A percentile compares a stretch with the other conserved stretches of the same genome.
Evolutionary conservation across 352 stramenopile genomes (phyloP).

Genomic region (Pythium graminicola): DNA sequence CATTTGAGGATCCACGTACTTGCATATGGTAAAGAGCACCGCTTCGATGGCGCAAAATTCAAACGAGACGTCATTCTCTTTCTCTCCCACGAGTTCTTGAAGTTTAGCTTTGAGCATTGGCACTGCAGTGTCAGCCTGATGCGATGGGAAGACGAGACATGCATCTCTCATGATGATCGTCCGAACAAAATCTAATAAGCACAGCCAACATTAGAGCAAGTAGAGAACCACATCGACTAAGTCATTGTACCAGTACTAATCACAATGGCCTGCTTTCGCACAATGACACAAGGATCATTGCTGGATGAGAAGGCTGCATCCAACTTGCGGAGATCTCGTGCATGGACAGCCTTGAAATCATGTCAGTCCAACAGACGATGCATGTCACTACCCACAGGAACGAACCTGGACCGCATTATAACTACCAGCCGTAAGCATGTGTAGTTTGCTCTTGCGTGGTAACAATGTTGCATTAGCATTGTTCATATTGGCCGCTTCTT

Average conservation of each 20-base stretch:
- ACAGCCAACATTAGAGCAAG: not conserved
- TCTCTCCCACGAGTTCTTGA: constrained; percentile 24
- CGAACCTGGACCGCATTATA: constrained; percentile 8
- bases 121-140: constrained; percentile 33
- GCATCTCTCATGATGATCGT: constrained; percentile 46
- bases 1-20: constrained; percentile 7
- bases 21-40: constrained; percentile 25
- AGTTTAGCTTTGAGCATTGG: constrained; percentile 45
- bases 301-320: constrained; percentile 59
- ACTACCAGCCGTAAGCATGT: constrained; percentile 8
- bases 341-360: constrained; percentile 39
- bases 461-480: not conserved
- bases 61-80: constrained; percentile 21
- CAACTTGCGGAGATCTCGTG: constrained; percentile 60
- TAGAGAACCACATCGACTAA: not conserved
- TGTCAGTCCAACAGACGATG: not conserved
- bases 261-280: constrained; percentile 62
- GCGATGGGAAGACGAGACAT: constrained; percentile 45
- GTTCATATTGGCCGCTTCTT: constrained; percentile 8
- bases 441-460: constrained; percentile 11
- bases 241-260: constrained; percentile 40
- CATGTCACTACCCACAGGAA: not conserved
- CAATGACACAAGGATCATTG: constrained; percentile 51
- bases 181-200: constrained; percentile 38
- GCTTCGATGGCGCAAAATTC: constrained; percentile 35